Conservation (phyloP, 2,329 filamentous ascomycete species). For the Neurospora sp. region DNA sequence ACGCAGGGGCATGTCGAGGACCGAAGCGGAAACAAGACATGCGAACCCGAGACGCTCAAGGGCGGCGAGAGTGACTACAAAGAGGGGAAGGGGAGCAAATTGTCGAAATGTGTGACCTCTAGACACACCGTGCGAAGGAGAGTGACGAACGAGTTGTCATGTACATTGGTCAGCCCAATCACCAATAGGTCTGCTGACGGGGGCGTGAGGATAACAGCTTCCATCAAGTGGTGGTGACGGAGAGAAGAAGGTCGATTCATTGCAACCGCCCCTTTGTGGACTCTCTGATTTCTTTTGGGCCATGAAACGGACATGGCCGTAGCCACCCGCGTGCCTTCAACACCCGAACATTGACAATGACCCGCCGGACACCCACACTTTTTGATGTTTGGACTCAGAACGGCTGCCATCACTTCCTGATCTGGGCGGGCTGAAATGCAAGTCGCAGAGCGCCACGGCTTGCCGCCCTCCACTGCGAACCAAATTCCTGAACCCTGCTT, state of each 20-base stretch:
- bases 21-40: not conserved
- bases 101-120: not conserved
- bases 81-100: not conserved
- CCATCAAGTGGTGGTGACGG: not conserved
- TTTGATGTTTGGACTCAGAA: not conserved
- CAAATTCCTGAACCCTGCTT: conserved; percentile 1
- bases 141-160: not conserved
- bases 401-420: conserved; percentile 6
- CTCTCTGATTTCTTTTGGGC: not conserved
- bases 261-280: not conserved
- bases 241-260: not conserved
- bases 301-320: not conserved
- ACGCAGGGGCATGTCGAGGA: not conserved
- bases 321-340: not conserved
- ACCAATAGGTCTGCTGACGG: not conserved
- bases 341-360: not conserved
- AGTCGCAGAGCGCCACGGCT: conserved; percentile 1
- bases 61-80: not conserved
- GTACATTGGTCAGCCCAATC: not conserved
- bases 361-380: not conserved
- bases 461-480: not conserved
- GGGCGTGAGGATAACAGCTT: not conserved
- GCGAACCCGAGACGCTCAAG: not conserved
- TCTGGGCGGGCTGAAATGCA: conserved; percentile 10
- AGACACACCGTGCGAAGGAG: not conserved